Conservation (phyloP, 176 grass and related monocot species). For the Bromus sterilis region DNA sequence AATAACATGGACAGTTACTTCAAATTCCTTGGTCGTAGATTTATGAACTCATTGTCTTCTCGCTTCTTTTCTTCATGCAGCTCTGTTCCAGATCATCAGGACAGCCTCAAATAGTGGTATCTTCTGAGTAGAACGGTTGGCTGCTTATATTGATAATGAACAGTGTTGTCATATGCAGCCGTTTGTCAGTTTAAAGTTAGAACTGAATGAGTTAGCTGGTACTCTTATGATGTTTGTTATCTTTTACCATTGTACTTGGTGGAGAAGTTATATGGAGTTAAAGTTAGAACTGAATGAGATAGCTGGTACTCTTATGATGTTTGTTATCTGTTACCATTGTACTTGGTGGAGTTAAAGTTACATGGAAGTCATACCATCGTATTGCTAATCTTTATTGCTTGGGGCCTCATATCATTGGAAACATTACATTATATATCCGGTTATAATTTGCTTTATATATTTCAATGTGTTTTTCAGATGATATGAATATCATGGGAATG, state of each 20-base stretch:
- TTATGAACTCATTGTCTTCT: neutral
- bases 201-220: slow-evolving; percentile 17
- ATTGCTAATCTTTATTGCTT: neutral
- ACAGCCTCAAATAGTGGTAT: slow-evolving; percentile 55
- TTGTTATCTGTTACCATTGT: neutral
- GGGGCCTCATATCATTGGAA: neutral
- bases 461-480: no score
- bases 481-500: no score
- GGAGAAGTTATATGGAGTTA: slow-evolving; percentile 2
- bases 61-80: slow-evolving; percentile 41
- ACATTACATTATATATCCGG: neutral
- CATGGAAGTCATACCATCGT: slow-evolving; percentile 1
- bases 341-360: slow-evolving; percentile 13
- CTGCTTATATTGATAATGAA: neutral
- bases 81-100: slow-evolving; percentile 95
- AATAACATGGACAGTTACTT: neutral
- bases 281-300: slow-evolving; percentile 9
- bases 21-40: neutral
- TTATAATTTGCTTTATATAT: neutral
- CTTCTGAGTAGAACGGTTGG: slow-evolving; percentile 18
- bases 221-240: slow-evolving; percentile 13
- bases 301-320: slow-evolving; percentile 25
- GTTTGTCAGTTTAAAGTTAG: neutral
- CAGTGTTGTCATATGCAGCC: slow-evolving; percentile 19
- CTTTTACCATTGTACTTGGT: slow-evolving; percentile 4